Percentiles rank a stretch among this genome's conserved stretches.
phyloP scores from a whole-genome alignment of 108 stramenopile species.

The Schizochytrium sp. region DNA sequence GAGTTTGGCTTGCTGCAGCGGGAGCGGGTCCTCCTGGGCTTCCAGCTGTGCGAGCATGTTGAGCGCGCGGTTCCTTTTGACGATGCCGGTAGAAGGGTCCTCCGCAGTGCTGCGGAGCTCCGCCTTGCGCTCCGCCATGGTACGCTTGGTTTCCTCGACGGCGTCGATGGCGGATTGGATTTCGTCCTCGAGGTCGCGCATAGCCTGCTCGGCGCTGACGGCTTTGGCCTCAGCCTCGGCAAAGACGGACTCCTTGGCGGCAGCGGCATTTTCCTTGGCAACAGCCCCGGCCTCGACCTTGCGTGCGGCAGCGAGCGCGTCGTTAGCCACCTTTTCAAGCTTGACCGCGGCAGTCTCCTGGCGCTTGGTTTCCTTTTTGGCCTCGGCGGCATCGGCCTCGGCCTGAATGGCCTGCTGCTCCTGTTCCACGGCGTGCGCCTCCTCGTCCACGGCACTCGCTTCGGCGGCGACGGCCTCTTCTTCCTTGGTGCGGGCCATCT shows the following conservation, averaged over 20 bases:
- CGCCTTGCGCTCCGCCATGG: background rate
- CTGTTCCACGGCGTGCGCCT: background rate
- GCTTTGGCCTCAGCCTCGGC: background rate
- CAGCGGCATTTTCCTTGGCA: background rate
- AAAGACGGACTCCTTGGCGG: conserved; percentile 5
- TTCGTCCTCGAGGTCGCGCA: background rate
- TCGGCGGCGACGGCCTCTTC: background rate
- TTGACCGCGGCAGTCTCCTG: background rate
- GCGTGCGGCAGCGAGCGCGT: background rate
- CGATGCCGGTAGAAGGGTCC: background rate
- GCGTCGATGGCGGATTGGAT: background rate
- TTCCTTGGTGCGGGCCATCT: background rate
- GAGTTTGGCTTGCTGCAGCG: background rate
- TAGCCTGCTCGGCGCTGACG: background rate
- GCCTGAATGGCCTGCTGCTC: background rate
- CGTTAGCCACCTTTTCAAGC: background rate
- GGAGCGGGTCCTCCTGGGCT: background rate
- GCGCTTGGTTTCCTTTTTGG: conserved; percentile 1
- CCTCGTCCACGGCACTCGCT: background rate
- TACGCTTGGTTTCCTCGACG: background rate
- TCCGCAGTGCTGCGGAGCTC: background rate
- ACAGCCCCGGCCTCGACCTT: conserved; percentile 8
- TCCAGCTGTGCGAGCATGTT: background rate
- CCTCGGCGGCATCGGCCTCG: background rate
- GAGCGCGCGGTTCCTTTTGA: background rate